These are phyloP conservation scores for Centella asiatica DNA, from an alignment of 129 eudicot genomes.

Conservation along the genomic window DNA sequence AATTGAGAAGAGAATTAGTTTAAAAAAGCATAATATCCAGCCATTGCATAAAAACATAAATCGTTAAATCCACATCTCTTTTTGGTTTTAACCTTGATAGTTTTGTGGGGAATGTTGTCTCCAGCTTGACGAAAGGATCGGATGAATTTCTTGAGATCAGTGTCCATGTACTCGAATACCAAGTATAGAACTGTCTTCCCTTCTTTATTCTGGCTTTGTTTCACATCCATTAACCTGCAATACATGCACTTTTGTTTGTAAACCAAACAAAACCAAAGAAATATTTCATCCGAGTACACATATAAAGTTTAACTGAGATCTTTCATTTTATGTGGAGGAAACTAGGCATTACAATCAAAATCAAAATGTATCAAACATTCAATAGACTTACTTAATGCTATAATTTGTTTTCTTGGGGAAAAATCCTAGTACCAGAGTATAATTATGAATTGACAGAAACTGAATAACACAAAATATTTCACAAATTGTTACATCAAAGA, in stretches of 20 bases:
- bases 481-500: not conserved
- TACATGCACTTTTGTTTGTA: no score
- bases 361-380: no score
- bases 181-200: conserved; percentile 84
- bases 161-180: conserved; percentile 93
- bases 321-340: not conserved
- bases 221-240: conserved; percentile 78
- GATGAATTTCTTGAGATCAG: conserved; percentile 79
- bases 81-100: conserved; percentile 58
- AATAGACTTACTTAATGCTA: no score
- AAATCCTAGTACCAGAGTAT: no score
- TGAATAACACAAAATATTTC: no score
- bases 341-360: no score
- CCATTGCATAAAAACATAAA: not conserved
- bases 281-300: no score
- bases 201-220: conserved; percentile 73
- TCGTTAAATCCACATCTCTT: not conserved
- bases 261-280: no score
- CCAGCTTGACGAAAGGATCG: conserved; percentile 57
- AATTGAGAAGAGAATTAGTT: not conserved
- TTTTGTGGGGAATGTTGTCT: conserved; percentile 33
- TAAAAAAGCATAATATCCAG: not conserved
- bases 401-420: no score
- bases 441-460: no score
- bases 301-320: not conserved